Conservation (phyloP, 495 filamentous ascomycete genomes). For the Penicillium flavigenum region DNA sequence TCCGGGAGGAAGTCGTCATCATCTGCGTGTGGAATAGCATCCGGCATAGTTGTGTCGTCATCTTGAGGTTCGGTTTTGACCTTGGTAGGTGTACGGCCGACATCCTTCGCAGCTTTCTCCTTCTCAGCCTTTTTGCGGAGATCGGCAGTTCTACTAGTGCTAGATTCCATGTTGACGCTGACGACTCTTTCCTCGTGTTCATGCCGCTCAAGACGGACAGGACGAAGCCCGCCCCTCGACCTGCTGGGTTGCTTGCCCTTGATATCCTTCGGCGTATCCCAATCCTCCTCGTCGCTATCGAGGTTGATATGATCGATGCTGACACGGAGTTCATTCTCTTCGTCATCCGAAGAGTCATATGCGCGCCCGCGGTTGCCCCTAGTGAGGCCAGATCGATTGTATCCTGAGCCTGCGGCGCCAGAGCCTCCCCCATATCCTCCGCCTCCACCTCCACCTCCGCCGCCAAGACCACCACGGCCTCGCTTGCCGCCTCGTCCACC, state of each 20-base stretch:
- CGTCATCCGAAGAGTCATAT: conserved; percentile 47
- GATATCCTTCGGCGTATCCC: conserved; percentile 21
- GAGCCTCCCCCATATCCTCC: conserved; percentile 27
- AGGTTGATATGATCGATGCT: conserved; percentile 55
- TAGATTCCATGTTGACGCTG: conserved; percentile 54
- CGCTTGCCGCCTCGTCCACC: conserved; percentile 30
- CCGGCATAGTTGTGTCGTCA: conserved; percentile 39
- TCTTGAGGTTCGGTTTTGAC: conserved; percentile 50
- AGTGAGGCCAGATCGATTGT: conserved; percentile 33
- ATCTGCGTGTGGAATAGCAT: conserved; percentile 32
- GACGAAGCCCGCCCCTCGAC: conserved; percentile 34
- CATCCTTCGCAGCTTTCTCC: conserved; percentile 31
- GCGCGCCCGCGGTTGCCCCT: conserved; percentile 17
- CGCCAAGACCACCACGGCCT: conserved; percentile 19
- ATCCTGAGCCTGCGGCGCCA: conserved; percentile 25
- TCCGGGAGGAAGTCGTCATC: conserved; percentile 43
- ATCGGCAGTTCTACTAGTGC: conserved; percentile 45
- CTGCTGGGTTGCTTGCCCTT: conserved; percentile 43
- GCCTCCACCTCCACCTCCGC: conserved; percentile 25
- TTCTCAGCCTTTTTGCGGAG: conserved; percentile 39
- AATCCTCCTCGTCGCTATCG: conserved; percentile 41
- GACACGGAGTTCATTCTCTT: conserved; percentile 37
- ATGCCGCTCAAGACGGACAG: conserved; percentile 50
- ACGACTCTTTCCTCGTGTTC: conserved; percentile 52
- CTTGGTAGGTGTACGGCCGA: conserved; percentile 14